Percentiles rank a stretch among this genome's conserved stretches.
phyloP scores from a whole-genome alignment of 495 filamentous ascomycete species.

The Trichoderma gamsii region DNA sequence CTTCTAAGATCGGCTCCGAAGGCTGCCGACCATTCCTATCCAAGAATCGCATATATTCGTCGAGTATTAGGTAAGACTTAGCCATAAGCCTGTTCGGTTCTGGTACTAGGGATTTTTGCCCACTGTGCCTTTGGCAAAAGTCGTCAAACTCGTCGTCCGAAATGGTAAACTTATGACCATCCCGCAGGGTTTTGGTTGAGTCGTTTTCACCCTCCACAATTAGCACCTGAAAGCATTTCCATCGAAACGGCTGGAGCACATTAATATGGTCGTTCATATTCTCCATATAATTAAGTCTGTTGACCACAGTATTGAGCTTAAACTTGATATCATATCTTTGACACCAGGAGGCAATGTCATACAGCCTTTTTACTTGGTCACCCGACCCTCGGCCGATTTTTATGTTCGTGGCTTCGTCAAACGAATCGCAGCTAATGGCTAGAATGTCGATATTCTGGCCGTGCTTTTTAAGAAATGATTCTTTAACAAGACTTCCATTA shows the following conservation, averaged over 20 bases:
- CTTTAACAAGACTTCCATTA: neutral
- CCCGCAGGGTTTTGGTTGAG: constrained; percentile 33
- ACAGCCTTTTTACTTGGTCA: constrained; percentile 40
- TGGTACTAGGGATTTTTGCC: constrained; percentile 38
- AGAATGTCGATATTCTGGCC: constrained; percentile 47
- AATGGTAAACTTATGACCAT: constrained; percentile 43
- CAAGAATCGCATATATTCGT: constrained; percentile 52
- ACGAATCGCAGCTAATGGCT: constrained; percentile 53
- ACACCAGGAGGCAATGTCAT: constrained; percentile 41
- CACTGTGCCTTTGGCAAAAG: constrained; percentile 45
- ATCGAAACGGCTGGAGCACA: constrained; percentile 46
- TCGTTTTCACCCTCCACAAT: constrained; percentile 51
- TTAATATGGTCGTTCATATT: constrained; percentile 47
- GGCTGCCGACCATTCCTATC: constrained; percentile 41
- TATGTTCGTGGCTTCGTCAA: constrained; percentile 47
- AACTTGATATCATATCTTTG: constrained; percentile 44
- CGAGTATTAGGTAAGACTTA: constrained; percentile 46
- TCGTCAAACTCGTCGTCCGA: constrained; percentile 41
- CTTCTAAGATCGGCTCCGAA: constrained; percentile 40
- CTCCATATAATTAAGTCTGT: constrained; percentile 45
- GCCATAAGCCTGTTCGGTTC: constrained; percentile 52
- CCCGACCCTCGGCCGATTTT: constrained; percentile 46
- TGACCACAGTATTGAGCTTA: constrained; percentile 56
- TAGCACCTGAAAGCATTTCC: constrained; percentile 56
- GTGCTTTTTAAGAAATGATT: constrained; percentile 31